These are phyloP conservation scores for Lepiota subincarnata DNA, from an alignment of 768 basidiomycete genomes.

Conservation along the genomic window DNA sequence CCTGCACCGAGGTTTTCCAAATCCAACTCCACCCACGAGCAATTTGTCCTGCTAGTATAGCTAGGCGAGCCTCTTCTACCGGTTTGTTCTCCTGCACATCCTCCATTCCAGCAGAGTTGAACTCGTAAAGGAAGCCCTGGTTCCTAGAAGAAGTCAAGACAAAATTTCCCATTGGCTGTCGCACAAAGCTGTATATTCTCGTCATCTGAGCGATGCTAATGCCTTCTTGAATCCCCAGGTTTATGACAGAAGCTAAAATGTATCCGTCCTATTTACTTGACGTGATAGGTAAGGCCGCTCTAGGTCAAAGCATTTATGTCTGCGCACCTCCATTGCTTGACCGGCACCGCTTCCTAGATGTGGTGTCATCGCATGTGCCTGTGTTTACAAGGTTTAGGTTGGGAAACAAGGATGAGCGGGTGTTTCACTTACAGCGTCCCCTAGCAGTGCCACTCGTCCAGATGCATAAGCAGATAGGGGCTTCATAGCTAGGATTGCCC, in stretches of 20 bases:
- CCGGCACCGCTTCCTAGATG: constrained; percentile 49
- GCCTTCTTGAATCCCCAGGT: constrained; percentile 16
- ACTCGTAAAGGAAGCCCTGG: constrained; percentile 21
- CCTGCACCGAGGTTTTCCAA: constrained; percentile 4
- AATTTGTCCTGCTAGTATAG: not conserved
- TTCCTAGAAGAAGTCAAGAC: constrained; percentile 17
- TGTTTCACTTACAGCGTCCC: constrained; percentile 35
- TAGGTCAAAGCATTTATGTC: not conserved
- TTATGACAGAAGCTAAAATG: constrained; percentile 21
- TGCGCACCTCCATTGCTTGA: constrained; percentile 38
- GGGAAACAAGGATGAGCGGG: not conserved
- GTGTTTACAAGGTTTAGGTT: not conserved
- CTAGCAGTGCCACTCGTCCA: constrained; percentile 36
- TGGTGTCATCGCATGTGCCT: constrained; percentile 44
- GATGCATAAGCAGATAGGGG: constrained; percentile 32
- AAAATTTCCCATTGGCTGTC: constrained; percentile 33
- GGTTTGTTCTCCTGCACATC: constrained; percentile 15
- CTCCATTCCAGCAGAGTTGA: constrained; percentile 15
- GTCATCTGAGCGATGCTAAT: constrained; percentile 20
- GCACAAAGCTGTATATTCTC: constrained; percentile 25
- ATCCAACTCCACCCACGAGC: constrained; percentile 7
- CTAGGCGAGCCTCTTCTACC: not conserved
- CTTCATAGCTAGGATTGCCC: constrained; percentile 37
- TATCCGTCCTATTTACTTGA: constrained; percentile 23
- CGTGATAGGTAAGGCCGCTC: not conserved